Percentiles rank a stretch among this genome's conserved stretches.
These are phyloP conservation scores for Cordyceps pruinosa DNA, from an alignment of 2,329 filamentous ascomycete species.

Conservation along the genomic window DNA sequence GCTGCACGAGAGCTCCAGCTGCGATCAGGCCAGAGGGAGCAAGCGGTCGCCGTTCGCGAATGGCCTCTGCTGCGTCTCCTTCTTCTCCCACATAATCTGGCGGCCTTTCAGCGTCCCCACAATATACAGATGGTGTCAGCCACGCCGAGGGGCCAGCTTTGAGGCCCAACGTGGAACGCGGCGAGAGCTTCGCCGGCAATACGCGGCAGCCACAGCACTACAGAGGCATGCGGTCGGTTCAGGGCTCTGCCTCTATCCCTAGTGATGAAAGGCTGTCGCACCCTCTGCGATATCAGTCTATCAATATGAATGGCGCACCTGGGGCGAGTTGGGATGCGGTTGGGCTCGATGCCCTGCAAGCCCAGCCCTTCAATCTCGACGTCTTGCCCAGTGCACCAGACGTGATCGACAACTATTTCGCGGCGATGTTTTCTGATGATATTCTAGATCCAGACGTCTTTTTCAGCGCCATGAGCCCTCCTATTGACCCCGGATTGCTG, in stretches of 20 bases:
- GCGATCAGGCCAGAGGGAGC: background rate
- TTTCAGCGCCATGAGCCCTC: background rate
- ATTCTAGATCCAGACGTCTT: background rate
- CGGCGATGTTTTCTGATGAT: background rate
- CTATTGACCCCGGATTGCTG: background rate
- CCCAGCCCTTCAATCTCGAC: background rate
- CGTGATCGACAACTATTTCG: constrained; percentile 14
- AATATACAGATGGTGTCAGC: too few species aligned
- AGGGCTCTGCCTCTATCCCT: too few species aligned
- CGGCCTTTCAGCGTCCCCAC: too few species aligned
- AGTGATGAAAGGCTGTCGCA: too few species aligned
- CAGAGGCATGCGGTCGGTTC: too few species aligned
- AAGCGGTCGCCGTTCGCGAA: background rate
- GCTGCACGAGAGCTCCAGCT: background rate
- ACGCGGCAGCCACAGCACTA: too few species aligned
- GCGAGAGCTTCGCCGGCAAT: too few species aligned
- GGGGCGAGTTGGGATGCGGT: background rate
- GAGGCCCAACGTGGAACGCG: too few species aligned
- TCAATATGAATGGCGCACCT: too few species aligned
- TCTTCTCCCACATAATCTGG: too few species aligned
- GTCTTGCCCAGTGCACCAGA: constrained; percentile 14
- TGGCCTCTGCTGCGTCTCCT: background rate
- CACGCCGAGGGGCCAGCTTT: too few species aligned
- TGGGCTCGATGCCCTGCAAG: background rate
- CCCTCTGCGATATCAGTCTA: too few species aligned